Base-by-base conservation (phyloP, 345 rosid species). In the Gossypium turneri region DNA sequence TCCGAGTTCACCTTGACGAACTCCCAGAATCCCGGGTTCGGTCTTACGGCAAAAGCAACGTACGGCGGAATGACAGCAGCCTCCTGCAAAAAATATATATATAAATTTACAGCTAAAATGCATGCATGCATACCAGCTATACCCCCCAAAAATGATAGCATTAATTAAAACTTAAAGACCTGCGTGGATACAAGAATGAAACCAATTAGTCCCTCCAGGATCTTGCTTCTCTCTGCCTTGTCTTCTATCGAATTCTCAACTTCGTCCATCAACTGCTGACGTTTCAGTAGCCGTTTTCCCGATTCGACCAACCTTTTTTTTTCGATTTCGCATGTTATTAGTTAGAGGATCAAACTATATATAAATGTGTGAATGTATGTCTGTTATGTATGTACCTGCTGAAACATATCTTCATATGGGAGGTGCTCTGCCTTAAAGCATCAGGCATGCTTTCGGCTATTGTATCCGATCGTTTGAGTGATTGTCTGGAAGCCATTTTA, bases 1-100 rank as follows among this genome's bases (percentile, higher is more conserved):
- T 82, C 85, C 53, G 90, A 78, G 48, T 89, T 83, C 62, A 95
- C 99, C 73, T 86, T 91, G 55, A 95, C 93, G 70, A 81, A 90
- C 76, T 93, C 99, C 96, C 97, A 95, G 78, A 80, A 85, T 12
- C 98, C 99, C 3, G 98, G 98, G 68, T 81, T 90, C 4, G 90
- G 98, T 78, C 99, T 84, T 53, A 85, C 94, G 0, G 99, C 97
- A 59, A 95, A 72, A 9, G 93, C 97, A 53, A 93, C 90, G 70
- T 74, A 78, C 3, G 99, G 98, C 53, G 98, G 97, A 72, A 89
- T 83, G 74, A 93, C 92, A 24, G 85, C 90, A 2, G 98, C 99
- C 73, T 95, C 99, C 97, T 94, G 85, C 80, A 71, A 55, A 12
- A 34, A 4, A 34, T 34, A 34, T 34, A 29, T 29, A 34, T 19